phyloP scores from a whole-genome alignment of 345 rosid species.

The Pistacia atlantica region DNA sequence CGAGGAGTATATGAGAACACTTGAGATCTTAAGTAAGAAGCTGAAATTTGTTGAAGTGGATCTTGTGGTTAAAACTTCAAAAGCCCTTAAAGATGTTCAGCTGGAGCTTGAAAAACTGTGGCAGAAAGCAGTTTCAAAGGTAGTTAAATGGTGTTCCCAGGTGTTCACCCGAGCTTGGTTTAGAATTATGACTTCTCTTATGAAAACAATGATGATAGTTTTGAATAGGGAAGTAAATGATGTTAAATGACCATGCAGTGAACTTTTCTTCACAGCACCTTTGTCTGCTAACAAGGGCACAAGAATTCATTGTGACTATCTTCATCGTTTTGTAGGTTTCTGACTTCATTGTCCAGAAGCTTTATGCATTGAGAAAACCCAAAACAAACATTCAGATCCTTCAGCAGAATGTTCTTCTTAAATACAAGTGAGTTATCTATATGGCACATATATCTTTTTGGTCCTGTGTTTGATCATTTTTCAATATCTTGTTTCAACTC shows the following conservation, averaged over 20 bases:
- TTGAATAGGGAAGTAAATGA: neutral
- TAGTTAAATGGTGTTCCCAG: conserved; percentile 29
- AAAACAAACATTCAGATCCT: conserved; percentile 98
- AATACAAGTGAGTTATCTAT: conserved; percentile 75
- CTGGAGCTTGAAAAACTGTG: conserved; percentile 97
- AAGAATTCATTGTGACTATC: neutral
- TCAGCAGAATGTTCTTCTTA: conserved; percentile 94
- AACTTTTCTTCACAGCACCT: neutral
- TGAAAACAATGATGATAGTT: neutral
- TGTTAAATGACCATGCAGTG: neutral
- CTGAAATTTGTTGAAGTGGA: conserved; percentile 82
- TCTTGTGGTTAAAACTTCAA: conserved; percentile 72
- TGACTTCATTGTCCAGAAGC: conserved; percentile 98
- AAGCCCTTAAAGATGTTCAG: conserved; percentile 93
- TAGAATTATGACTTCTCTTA: neutral
- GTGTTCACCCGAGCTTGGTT: neutral
- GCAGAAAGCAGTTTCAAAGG: conserved; percentile 97
- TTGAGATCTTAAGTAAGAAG: conserved; percentile 93
- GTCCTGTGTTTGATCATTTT: neutral
- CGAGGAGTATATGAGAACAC: conserved; percentile 87
- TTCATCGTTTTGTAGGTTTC: conserved; percentile 60
- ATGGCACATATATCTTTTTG: neutral
- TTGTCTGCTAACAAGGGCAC: neutral
- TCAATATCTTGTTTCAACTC: neutral
- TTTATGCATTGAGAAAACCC: conserved; percentile 93